Evolutionary conservation across 208 protist genomes (phyloP).

Genomic region (Leishmania amazonensis): DNA sequence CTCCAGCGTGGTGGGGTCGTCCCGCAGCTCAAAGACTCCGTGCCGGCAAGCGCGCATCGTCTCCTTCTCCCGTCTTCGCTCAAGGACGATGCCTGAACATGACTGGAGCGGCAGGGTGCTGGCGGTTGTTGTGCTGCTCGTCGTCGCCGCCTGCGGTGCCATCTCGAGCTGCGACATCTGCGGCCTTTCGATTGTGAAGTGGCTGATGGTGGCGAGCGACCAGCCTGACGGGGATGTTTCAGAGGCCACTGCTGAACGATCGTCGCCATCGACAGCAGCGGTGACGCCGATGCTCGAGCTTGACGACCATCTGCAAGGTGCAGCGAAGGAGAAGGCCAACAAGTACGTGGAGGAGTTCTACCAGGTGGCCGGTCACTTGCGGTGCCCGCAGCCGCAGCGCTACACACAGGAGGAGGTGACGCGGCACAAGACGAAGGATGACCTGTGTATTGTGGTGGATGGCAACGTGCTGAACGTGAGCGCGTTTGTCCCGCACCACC

Average conservation of each 20-base stretch:
- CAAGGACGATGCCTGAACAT: neutral
- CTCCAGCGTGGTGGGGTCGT: neutral
- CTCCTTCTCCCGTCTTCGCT: neutral
- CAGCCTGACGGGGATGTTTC: neutral
- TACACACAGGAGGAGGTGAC: constrained; percentile 62
- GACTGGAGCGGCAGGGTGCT: neutral
- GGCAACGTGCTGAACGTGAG: constrained; percentile 79
- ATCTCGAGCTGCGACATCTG: constrained; percentile 12
- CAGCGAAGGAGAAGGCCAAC: constrained; percentile 6
- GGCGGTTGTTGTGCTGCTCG: neutral
- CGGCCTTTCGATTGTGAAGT: constrained; percentile 4
- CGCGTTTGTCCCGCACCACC: constrained; percentile 56
- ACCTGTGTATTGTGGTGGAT: constrained; percentile 80
- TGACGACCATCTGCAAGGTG: neutral
- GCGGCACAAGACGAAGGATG: constrained; percentile 36
- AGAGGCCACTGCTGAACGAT: neutral
- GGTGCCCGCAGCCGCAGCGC: constrained; percentile 44
- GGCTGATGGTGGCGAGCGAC: neutral
- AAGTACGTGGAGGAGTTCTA: constrained; percentile 45
- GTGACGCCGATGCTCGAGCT: neutral
- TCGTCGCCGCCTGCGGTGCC: neutral
- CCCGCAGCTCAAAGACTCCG: neutral
- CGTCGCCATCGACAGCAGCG: neutral
- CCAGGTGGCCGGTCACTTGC: constrained; percentile 33
- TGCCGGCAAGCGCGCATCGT: neutral